phyloP scores from a whole-genome alignment of 2,329 filamentous ascomycete genomes.

The Erysiphe neolycopersici region DNA sequence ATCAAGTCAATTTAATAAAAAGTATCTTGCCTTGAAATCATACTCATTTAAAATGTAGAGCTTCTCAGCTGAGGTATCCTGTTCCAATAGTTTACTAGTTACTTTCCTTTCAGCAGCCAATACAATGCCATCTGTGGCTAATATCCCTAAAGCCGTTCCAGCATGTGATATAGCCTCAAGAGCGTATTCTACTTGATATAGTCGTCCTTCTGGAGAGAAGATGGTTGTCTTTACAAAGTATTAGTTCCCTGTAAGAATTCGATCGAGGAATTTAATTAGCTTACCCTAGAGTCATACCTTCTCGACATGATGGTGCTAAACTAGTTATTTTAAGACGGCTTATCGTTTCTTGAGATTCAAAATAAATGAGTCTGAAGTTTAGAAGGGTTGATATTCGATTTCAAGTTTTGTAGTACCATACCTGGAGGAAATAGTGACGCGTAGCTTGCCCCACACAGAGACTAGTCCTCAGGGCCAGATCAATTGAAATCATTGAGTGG shows the following conservation, averaged over 20 bases:
- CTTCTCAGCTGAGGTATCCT: conserved; percentile 98
- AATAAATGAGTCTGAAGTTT: no score
- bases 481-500: no score
- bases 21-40: conserved; percentile 12
- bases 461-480: no score
- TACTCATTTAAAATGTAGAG: conserved; percentile 98
- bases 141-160: conserved; percentile 83
- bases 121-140: conserved; percentile 95
- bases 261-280: conserved; percentile 14
- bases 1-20: conserved; percentile 2
- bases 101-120: conserved; percentile 96
- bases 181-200: conserved; percentile 98
- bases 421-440: no score
- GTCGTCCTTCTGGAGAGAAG: conserved; percentile 94
- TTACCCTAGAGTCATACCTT: conserved; percentile 88
- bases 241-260: conserved; percentile 6
- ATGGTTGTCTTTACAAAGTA: conserved; percentile 54
- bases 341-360: no score
- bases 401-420: no score
- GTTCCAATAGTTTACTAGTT: conserved; percentile 94
- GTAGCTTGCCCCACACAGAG: no score
- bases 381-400: no score
- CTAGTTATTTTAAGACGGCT: background rate
- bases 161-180: conserved; percentile 97
- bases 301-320: conserved; percentile 43